These are phyloP conservation scores for Aphanomyces stellatus DNA, from an alignment of 352 stramenopile genomes.

Conservation along the genomic window DNA sequence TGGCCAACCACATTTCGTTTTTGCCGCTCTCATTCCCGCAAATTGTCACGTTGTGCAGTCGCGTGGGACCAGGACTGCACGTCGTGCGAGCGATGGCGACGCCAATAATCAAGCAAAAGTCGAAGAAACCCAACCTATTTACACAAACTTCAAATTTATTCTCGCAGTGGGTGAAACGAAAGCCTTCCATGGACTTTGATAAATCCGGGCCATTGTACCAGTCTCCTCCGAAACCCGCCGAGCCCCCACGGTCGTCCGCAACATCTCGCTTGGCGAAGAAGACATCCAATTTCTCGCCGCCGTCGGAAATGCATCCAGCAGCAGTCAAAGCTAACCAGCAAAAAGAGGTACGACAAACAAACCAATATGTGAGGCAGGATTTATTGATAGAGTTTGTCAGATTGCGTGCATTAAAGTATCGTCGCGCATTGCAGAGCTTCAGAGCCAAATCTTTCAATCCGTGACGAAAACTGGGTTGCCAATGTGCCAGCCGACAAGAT, in stretches of 20 bases:
- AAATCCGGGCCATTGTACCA: background rate
- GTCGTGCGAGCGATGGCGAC: slow-evolving; percentile 7
- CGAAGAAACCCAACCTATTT: background rate
- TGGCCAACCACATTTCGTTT: slow-evolving; percentile 55
- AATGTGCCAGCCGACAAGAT: slow-evolving; percentile 12
- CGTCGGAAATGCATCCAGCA: slow-evolving; percentile 10
- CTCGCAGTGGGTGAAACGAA: background rate
- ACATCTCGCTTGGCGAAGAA: background rate
- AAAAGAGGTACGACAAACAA: slow-evolving; percentile 10
- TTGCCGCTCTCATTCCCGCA: slow-evolving; percentile 74
- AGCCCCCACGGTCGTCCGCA: background rate
- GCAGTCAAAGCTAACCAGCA: slow-evolving; percentile 6
- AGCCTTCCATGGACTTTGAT: background rate
- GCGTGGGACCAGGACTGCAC: slow-evolving; percentile 43
- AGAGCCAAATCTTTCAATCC: slow-evolving; percentile 15
- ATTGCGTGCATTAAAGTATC: slow-evolving; percentile 19
- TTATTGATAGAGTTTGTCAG: background rate
- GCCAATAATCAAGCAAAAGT: background rate
- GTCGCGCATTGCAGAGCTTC: slow-evolving; percentile 16
- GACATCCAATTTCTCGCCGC: background rate
- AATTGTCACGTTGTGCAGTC: slow-evolving; percentile 49
- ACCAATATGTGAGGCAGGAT: too few species aligned
- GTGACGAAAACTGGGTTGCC: background rate
- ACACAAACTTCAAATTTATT: background rate
- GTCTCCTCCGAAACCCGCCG: background rate